Evolutionary conservation across 1,284 basidiomycete species (phyloP), one percentile per base, ranked within the genome.

Genomic region (Phellopilus nigrolimitatus): DNA sequence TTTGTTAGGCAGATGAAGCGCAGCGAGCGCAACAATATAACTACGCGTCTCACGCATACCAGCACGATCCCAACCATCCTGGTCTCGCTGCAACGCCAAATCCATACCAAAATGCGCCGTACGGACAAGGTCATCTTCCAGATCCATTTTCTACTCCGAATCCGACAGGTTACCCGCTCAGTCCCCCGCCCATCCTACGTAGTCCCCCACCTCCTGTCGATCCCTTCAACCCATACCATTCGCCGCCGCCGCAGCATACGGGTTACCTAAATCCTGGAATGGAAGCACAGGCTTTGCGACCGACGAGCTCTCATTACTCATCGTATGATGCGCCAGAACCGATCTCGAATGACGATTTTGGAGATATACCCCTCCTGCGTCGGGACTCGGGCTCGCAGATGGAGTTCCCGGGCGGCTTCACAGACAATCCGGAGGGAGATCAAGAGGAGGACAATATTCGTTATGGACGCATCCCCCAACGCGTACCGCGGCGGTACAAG

Each of bases 381-480:
- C 69, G 81, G 12, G 74, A 80, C 47, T 61, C 60, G 12, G 61
- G 62, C 24, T 56, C 62, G 28, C 55, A 51, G 38, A 68, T 42
- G 53, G 33, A 53, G 13, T 54, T 76, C 6, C 71, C 72, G 0
- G 76, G 79, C 13, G 68, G 66, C 9, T 78, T 75, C 58, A 71
- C 42, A 7, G 56, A 21, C 3, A 34, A 54, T 2, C 38, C 41
- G n/a, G 25, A 31, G 2, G 55, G 53, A 21, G 56, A 53, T 12
- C 27, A 71, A 10, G 63, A 66, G 13, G 47, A 59, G 19, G 74
- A 76, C 57, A 84, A 85, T 57, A 87, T 88, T 51, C 71, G 82
- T 27, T 95, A 94, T 64, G 93, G 93, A 0, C 72, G 84, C 2
- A 89, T 95, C 51, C 92, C 93, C 0, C 88, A 91, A 62, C 74